Evolutionary conservation across 169 alveolate genomes (phyloP).

Genomic region (Cryptosporidium andersoni): DNA sequence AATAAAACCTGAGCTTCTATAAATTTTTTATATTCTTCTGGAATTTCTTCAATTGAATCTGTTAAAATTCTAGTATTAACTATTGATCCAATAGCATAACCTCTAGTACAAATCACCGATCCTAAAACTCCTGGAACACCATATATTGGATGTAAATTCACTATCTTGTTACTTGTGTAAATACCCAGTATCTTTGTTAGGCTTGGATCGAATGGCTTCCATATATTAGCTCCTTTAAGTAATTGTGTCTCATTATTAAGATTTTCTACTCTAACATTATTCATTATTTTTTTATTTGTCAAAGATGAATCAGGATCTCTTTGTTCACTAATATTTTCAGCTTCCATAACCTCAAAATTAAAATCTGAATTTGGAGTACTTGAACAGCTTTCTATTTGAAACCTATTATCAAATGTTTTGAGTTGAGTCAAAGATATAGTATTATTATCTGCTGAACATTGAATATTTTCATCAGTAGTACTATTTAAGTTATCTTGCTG

Average conservation of each 20-base stretch:
- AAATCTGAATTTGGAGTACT: slow-evolving; percentile 56
- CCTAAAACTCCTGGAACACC: slow-evolving; percentile 61
- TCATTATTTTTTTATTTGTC: not conserved
- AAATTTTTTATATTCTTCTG: slow-evolving; percentile 29
- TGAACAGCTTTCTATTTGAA: slow-evolving; percentile 20
- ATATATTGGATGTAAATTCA: slow-evolving; percentile 46
- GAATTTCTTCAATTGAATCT: slow-evolving; percentile 45
- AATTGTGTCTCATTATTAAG: not conserved
- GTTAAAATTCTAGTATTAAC: slow-evolving; percentile 1
- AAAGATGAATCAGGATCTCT: not conserved
- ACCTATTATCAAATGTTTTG: slow-evolving; percentile 14
- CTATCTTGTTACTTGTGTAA: slow-evolving; percentile 13
- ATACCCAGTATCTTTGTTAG: slow-evolving; percentile 21
- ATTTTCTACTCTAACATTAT: not conserved
- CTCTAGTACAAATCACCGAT: slow-evolving; percentile 41
- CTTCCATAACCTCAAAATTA: slow-evolving; percentile 36
- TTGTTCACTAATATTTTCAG: slow-evolving; percentile 7
- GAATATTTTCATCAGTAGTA: not conserved
- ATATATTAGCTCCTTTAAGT: not conserved
- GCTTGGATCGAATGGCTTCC: slow-evolving; percentile 52
- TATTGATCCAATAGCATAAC: slow-evolving; percentile 61
- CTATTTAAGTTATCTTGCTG: not conserved
- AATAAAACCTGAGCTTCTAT: slow-evolving; percentile 43
- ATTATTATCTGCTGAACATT: not conserved
- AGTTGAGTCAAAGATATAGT: not conserved